These are phyloP conservation scores for Chaetomidium leptoderma DNA, from an alignment of 495 filamentous ascomycete genomes.

Conservation along the genomic window DNA sequence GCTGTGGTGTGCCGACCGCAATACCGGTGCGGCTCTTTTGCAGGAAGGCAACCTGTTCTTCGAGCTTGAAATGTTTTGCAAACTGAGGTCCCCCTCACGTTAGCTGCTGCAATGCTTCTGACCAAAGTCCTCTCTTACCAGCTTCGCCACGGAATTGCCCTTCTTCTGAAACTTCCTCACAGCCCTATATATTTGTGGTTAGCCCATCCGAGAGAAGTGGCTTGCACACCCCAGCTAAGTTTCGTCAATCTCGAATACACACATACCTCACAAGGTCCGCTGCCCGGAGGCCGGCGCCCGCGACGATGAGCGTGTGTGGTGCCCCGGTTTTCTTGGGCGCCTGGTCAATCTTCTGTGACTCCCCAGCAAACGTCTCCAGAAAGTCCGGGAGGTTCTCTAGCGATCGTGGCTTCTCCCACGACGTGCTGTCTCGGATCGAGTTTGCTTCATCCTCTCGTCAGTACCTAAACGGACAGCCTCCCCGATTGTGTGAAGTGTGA, in stretches of 20 bases:
- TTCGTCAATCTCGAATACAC: not conserved
- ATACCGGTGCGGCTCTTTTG: conserved; percentile 68
- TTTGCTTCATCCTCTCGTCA: conserved; percentile 23
- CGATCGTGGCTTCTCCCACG: conserved; percentile 58
- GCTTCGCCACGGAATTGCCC: conserved; percentile 71
- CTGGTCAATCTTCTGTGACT: conserved; percentile 51
- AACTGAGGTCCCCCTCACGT: conserved; percentile 45
- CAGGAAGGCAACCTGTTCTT: conserved; percentile 77
- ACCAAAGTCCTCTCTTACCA: conserved; percentile 38
- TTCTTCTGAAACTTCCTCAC: conserved; percentile 75
- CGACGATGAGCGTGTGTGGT: conserved; percentile 82
- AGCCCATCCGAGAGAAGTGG: not conserved
- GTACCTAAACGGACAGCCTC: not conserved
- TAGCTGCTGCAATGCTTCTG: not conserved
- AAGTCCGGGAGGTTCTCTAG: conserved; percentile 71
- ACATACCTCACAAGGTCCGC: conserved; percentile 68
- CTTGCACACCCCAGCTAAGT: not conserved
- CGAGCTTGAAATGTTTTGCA: conserved; percentile 94
- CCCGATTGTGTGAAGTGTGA: not conserved
- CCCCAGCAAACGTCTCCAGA: conserved; percentile 59
- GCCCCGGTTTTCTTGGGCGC: conserved; percentile 66
- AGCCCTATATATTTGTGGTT: conserved; percentile 43
- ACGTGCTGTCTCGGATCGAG: conserved; percentile 63
- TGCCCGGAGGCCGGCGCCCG: conserved; percentile 73
- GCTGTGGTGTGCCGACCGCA: conserved; percentile 81